Conservation (phyloP, 2,329 filamentous ascomycete species). For the Monosporascus sp. region DNA sequence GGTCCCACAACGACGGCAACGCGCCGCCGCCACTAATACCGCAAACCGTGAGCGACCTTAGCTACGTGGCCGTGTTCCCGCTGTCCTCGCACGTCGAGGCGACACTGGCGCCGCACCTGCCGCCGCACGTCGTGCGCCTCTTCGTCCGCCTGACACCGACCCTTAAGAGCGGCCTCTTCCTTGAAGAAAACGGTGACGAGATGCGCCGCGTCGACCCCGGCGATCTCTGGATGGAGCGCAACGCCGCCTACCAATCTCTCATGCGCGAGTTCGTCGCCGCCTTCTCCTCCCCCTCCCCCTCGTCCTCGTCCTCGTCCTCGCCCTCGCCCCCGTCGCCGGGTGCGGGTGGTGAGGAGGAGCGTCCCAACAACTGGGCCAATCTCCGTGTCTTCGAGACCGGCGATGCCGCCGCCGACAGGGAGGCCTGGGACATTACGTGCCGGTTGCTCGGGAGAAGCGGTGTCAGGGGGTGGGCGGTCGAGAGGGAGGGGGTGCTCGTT, state of each 20-base stretch:
- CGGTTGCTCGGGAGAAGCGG: conserved; percentile 31
- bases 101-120: conserved; percentile 41
- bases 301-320: background rate
- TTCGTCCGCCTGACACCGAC: conserved; percentile 44
- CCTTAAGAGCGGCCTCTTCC: conserved; percentile 26
- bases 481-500: conserved; percentile 40
- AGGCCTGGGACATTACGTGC: conserved; percentile 38
- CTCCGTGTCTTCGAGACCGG: conserved; percentile 45
- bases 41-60: conserved; percentile 40
- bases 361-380: conserved; percentile 32
- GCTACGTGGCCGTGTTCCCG: conserved; percentile 64
- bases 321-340: conserved; percentile 7
- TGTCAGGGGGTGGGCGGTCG: conserved; percentile 36
- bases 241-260: conserved; percentile 43
- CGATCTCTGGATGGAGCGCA: conserved; percentile 50
- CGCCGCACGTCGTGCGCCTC: conserved; percentile 44
- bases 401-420: conserved; percentile 37
- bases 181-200: conserved; percentile 28
- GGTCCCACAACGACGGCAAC: conserved; percentile 24
- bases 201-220: conserved; percentile 34
- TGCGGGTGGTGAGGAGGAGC: conserved; percentile 10
- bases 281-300: conserved; percentile 16
- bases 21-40: conserved; percentile 27
- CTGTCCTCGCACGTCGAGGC: conserved; percentile 54
- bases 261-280: conserved; percentile 27